A percentile compares a stretch with the other conserved stretches of the same genome.
Conservation (phyloP, 2,329 filamentous ascomycete species). For the Nothophaeocryptopus gaeumannii region DNA sequence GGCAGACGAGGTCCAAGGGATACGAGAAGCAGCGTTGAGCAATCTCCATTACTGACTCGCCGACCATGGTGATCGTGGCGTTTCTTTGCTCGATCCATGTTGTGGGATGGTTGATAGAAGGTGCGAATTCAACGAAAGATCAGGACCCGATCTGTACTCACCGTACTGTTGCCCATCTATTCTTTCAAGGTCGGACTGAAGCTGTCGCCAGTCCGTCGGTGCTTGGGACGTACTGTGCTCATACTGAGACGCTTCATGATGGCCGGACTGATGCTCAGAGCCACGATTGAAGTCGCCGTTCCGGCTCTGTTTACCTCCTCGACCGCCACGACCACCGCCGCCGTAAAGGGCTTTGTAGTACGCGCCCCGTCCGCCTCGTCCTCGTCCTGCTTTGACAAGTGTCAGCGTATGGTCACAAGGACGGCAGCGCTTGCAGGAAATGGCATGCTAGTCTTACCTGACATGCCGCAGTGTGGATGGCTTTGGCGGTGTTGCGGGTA, state of each 20-base stretch:
- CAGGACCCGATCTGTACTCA: slow-evolving; percentile 13
- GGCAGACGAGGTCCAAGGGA: too few relatives aligned
- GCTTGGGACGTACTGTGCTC: background rate
- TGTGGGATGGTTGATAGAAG: background rate
- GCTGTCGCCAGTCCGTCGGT: slow-evolving; percentile 24
- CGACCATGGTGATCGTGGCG: background rate
- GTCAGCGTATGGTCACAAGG: slow-evolving; percentile 6
- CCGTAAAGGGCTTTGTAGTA: slow-evolving; percentile 32
- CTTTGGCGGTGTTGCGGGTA: background rate
- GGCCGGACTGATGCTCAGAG: slow-evolving; percentile 2
- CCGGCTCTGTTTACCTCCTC: slow-evolving; percentile 5
- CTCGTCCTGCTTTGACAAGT: slow-evolving; percentile 12
- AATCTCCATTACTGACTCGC: too few relatives aligned
- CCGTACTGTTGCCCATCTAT: slow-evolving; percentile 34
- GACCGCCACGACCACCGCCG: slow-evolving; percentile 19
- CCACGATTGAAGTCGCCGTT: background rate
- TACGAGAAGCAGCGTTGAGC: too few relatives aligned
- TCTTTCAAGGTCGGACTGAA: slow-evolving; percentile 24
- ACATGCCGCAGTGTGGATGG: slow-evolving; percentile 8
- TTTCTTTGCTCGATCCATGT: background rate
- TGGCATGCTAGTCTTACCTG: slow-evolving; percentile 13
- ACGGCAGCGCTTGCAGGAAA: background rate
- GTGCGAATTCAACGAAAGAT: background rate
- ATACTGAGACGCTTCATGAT: slow-evolving; percentile 1
- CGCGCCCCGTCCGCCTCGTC: slow-evolving; percentile 30